Evolutionary conservation across 1,139 yeast species (phyloP).

Genomic region (Saccharomycopsis hybrid): DNA sequence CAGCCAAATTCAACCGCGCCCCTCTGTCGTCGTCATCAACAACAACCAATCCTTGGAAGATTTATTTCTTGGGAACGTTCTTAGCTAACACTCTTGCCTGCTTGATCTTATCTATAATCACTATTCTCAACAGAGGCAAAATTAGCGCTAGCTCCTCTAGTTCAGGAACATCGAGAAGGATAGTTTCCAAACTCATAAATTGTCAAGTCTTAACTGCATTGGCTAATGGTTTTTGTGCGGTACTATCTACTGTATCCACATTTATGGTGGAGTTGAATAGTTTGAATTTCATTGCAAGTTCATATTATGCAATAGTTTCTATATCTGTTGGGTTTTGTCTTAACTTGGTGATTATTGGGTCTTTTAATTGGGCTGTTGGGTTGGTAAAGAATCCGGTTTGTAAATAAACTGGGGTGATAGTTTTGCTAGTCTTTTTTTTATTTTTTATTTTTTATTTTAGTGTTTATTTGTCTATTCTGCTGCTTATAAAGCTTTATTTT

Average conservation of each 20-base stretch:
- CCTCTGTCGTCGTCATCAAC: too few species aligned
- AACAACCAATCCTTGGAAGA: too few species aligned
- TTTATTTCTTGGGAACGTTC: constrained; percentile 63
- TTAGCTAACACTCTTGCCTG: constrained; percentile 59
- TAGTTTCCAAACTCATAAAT: constrained; percentile 33
- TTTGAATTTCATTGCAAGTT: constrained; percentile 26
- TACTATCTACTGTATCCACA: constrained; percentile 71
- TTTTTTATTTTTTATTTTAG: not conserved
- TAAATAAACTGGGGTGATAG: too few species aligned
- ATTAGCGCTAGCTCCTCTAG: too few species aligned
- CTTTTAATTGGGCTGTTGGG: constrained; percentile 43
- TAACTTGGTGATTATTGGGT: constrained; percentile 38
- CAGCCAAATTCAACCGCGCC: constrained; percentile 41
- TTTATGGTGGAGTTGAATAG: constrained; percentile 60
- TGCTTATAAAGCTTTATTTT: too few species aligned
- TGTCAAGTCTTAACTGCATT: constrained; percentile 55
- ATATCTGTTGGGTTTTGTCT: constrained; percentile 31
- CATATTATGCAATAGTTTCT: constrained; percentile 35
- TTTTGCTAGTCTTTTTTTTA: not conserved
- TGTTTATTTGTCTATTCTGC: too few species aligned
- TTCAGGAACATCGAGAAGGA: constrained; percentile 23
- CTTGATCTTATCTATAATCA: constrained; percentile 47
- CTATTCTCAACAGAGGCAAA: constrained; percentile 46
- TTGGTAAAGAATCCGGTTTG: constrained; percentile 4
- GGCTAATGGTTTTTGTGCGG: constrained; percentile 70